Evolutionary conservation across 164 flowering plant species (phyloP).

Genomic region (Sedum album): DNA sequence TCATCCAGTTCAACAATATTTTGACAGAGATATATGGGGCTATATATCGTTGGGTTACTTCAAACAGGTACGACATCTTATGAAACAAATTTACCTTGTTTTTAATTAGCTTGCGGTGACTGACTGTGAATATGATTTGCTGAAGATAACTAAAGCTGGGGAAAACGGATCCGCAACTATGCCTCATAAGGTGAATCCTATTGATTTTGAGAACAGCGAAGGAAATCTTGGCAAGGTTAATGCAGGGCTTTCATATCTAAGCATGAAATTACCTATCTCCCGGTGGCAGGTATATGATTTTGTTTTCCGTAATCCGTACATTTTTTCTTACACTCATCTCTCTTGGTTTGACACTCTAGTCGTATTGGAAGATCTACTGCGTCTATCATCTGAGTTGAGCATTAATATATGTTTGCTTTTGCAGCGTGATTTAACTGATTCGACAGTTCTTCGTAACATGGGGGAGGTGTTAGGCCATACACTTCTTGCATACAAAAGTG

Average conservation of each 20-base stretch:
- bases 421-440: conserved; percentile 98
- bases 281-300: conserved; percentile 70
- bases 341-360: not conserved
- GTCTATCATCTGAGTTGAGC: not conserved
- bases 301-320: not conserved
- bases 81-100: no score
- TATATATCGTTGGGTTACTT: conserved; percentile 81
- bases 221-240: conserved; percentile 89
- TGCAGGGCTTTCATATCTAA: conserved; percentile 52
- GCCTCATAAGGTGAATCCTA: conserved; percentile 99
- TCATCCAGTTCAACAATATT: conserved; percentile 64
- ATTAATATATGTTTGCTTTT: not conserved
- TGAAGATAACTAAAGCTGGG: conserved; percentile 84
- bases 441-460: conserved; percentile 90
- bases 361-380: no score
- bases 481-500: conserved; percentile 84
- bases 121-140: conserved; percentile 5
- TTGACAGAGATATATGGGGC: conserved; percentile 83
- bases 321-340: not conserved
- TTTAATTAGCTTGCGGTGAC: not conserved
- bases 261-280: conserved; percentile 84
- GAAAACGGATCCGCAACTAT: conserved; percentile 99
- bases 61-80: conserved; percentile 58
- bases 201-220: conserved; percentile 98
- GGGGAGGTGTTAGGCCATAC: conserved; percentile 87